A percentile compares a stretch with the other conserved stretches of the same genome.
phyloP scores from a whole-genome alignment of 768 basidiomycete species.

The Hydnomerulius pinastri region DNA sequence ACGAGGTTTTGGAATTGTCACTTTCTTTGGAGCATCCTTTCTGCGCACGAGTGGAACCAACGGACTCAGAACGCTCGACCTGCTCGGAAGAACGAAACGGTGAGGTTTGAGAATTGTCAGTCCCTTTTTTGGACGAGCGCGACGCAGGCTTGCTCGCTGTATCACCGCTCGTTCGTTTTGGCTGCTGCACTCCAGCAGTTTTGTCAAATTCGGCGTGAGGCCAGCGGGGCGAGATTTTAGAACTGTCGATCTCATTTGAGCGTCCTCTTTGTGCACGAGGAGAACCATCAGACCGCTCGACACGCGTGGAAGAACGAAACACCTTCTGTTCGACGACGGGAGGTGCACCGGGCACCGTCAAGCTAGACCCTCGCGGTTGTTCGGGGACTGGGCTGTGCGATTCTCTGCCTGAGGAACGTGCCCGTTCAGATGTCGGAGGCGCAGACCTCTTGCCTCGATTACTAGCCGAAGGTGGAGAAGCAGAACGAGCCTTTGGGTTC shows the following conservation, averaged over 20 bases:
- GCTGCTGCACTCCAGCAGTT: conserved; percentile 8
- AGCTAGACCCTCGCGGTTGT: neutral
- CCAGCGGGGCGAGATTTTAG: no score
- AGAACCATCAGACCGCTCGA: neutral
- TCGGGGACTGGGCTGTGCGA: neutral
- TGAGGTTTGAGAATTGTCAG: no score
- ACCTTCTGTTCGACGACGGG: neutral
- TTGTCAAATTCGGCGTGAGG: neutral
- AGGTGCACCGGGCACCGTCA: neutral
- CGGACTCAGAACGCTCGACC: neutral
- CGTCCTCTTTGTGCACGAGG: neutral
- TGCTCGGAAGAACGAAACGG: neutral
- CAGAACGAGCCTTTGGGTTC: neutral
- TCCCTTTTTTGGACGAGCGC: no score
- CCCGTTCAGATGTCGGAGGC: neutral
- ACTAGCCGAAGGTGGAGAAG: no score
- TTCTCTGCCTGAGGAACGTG: neutral
- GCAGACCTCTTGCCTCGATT: no score
- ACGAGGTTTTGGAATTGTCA: no score
- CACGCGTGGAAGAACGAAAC: neutral
- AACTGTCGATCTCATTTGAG: no score
- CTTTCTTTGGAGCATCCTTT: neutral
- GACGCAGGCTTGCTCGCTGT: no score
- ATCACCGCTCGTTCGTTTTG: no score
- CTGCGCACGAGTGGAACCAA: neutral